These are phyloP conservation scores for Trichocladium uniseriatum DNA, from an alignment of 495 filamentous ascomycete species.

Conservation along the genomic window DNA sequence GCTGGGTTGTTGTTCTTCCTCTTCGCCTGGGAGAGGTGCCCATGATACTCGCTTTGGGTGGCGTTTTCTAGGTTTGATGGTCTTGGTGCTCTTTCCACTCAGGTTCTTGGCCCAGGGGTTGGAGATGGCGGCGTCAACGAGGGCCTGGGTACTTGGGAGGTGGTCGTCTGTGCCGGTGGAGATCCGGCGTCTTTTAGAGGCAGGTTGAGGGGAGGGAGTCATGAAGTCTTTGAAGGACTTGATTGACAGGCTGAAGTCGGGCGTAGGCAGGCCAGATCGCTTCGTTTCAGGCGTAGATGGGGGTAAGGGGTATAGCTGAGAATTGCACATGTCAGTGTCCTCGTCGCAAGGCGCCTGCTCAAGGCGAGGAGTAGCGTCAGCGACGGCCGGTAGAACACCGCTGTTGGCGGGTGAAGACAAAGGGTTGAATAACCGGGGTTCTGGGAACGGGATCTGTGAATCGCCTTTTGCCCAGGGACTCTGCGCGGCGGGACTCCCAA, in stretches of 20 bases:
- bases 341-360: neutral
- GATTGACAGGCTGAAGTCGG: slow-evolving; percentile 23
- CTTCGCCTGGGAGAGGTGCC: slow-evolving; percentile 20
- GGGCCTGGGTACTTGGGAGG: slow-evolving; percentile 18
- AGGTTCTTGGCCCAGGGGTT: slow-evolving; percentile 19
- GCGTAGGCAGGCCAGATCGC: slow-evolving; percentile 22
- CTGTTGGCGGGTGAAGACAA: slow-evolving; percentile 17
- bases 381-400: slow-evolving; percentile 1
- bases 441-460: slow-evolving; percentile 6
- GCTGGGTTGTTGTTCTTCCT: neutral
- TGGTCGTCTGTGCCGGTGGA: slow-evolving; percentile 5
- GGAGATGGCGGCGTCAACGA: slow-evolving; percentile 18
- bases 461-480: slow-evolving; percentile 14
- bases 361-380: neutral
- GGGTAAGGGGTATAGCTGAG: neutral
- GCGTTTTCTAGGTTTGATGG: slow-evolving; percentile 1
- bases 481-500: neutral
- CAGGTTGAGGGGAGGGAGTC: slow-evolving; percentile 19
- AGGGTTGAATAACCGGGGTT: slow-evolving; percentile 4
- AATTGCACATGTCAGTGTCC: slow-evolving; percentile 7
- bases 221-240: slow-evolving; percentile 26
- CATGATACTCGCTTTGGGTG: slow-evolving; percentile 23
- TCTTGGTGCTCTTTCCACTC: neutral
- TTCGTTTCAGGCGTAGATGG: slow-evolving; percentile 22
- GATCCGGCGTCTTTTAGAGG: slow-evolving; percentile 12